Evolutionary conservation across 78 protist genomes (phyloP).

Genomic region (Emiliania huxleyi): DNA sequence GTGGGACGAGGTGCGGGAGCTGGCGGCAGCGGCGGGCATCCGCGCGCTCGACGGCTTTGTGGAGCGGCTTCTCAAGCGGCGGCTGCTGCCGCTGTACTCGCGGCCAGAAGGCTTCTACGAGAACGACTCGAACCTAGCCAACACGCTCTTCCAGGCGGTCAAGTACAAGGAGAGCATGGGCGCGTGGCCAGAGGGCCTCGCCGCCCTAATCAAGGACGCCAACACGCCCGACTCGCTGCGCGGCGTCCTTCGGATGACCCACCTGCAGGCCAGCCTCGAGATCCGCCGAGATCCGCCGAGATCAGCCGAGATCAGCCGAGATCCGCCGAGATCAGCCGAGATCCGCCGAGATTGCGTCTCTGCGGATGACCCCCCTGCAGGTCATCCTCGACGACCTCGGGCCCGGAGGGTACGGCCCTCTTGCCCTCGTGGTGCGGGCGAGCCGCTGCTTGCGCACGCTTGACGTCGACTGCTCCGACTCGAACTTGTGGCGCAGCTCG

Average conservation of each 20-base stretch:
- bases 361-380: no score
- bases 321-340: no score
- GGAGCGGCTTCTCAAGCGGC: neutral
- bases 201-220: neutral
- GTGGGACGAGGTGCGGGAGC: neutral
- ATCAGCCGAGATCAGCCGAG: no score
- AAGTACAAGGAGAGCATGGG: neutral
- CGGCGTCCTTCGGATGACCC: no score
- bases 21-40: neutral
- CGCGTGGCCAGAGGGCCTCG: neutral
- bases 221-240: neutral
- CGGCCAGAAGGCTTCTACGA: neutral
- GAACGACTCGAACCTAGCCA: neutral
- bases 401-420: neutral
- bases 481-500: neutral
- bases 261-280: no score
- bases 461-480: neutral
- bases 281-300: no score
- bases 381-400: neutral
- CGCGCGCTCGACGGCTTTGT: neutral
- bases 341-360: no score
- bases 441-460: neutral
- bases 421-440: neutral
- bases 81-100: neutral
- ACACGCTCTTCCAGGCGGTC: neutral